A percentile compares a stretch with the other conserved stretches of the same genome.
Conservation (phyloP, 1,139 yeast genomes). For the Pichia sp. region DNA sequence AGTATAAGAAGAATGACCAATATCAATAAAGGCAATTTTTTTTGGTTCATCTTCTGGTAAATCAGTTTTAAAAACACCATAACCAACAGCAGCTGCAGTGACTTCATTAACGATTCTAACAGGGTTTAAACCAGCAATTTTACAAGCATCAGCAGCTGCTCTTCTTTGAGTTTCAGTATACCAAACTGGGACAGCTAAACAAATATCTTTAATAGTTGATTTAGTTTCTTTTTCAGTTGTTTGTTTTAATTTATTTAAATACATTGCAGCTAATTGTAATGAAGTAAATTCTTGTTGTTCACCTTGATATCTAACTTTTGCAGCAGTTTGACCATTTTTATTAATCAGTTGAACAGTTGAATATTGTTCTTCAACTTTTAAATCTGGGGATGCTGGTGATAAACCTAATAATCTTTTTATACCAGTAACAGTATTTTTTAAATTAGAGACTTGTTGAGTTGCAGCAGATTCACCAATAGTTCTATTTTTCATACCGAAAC, state of each 20-base stretch:
- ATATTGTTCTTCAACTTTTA: conserved; percentile 66
- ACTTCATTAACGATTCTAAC: conserved; percentile 95
- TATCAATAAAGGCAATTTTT: conserved; percentile 88
- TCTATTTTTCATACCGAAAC: conserved; percentile 85
- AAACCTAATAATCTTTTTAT: conserved; percentile 88
- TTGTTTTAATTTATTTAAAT: conserved; percentile 80
- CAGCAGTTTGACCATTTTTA: conserved; percentile 69
- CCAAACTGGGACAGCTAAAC: conserved; percentile 96
- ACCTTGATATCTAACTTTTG: conserved; percentile 80
- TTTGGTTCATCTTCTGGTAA: conserved; percentile 89
- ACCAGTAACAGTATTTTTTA: conserved; percentile 93
- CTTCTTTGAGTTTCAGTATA: conserved; percentile 95
- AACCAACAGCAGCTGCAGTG: conserved; percentile 98
- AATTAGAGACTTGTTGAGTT: conserved; percentile 92
- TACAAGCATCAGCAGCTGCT: conserved; percentile 92
- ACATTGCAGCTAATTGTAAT: conserved; percentile 91
- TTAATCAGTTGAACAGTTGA: conserved; percentile 66
- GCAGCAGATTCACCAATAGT: conserved; percentile 92
- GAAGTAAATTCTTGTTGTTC: conserved; percentile 75
- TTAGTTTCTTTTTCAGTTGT: conserved; percentile 79
- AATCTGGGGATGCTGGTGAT: conserved; percentile 68
- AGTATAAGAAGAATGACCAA: conserved; percentile 94
- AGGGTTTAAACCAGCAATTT: conserved; percentile 94
- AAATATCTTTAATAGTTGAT: conserved; percentile 75
- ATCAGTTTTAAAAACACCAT: conserved; percentile 97